Conservation (phyloP, 805 yeast genomes). For the Candida pseudofarinosa region DNA sequence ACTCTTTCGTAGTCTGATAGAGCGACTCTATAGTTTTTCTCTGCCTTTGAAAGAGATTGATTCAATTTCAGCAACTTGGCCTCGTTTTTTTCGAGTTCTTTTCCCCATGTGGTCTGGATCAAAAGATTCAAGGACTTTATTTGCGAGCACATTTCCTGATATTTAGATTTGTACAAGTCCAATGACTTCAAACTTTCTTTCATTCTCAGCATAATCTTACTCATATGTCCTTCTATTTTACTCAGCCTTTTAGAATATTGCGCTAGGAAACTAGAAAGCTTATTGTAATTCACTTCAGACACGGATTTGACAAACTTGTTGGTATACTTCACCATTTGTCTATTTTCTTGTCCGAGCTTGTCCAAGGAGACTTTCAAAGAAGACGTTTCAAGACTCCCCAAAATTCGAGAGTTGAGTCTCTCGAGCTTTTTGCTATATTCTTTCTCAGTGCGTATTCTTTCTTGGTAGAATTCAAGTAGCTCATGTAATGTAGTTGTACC, state of each 20-base stretch:
- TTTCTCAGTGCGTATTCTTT: slow-evolving; percentile 59
- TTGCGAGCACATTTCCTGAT: slow-evolving; percentile 54
- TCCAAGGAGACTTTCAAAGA: slow-evolving; percentile 57
- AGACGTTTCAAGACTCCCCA: slow-evolving; percentile 61
- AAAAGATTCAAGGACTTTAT: slow-evolving; percentile 58
- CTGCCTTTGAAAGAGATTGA: slow-evolving; percentile 35
- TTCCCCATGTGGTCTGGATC: slow-evolving; percentile 66
- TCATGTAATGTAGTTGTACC: slow-evolving; percentile 51
- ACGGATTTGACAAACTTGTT: slow-evolving; percentile 49
- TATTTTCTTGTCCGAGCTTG: slow-evolving; percentile 53
- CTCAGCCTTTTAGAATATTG: slow-evolving; percentile 51
- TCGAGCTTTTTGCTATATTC: slow-evolving; percentile 61
- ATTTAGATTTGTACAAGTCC: slow-evolving; percentile 41
- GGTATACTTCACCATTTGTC: slow-evolving; percentile 55
- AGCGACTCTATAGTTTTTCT: slow-evolving; percentile 55
- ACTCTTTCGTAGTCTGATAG: slow-evolving; percentile 51
- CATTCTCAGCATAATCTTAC: slow-evolving; percentile 50
- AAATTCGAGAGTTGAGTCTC: slow-evolving; percentile 43
- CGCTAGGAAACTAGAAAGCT: slow-evolving; percentile 49
- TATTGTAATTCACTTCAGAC: slow-evolving; percentile 42
- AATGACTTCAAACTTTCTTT: slow-evolving; percentile 31
- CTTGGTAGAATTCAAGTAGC: slow-evolving; percentile 31
- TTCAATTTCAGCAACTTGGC: slow-evolving; percentile 50
- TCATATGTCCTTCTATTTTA: slow-evolving; percentile 54
- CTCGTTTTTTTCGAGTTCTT: slow-evolving; percentile 61